Base-by-base conservation (phyloP, 2,329 filamentous ascomycete genomes). In the Magnaporthiopsis incrustans region DNA sequence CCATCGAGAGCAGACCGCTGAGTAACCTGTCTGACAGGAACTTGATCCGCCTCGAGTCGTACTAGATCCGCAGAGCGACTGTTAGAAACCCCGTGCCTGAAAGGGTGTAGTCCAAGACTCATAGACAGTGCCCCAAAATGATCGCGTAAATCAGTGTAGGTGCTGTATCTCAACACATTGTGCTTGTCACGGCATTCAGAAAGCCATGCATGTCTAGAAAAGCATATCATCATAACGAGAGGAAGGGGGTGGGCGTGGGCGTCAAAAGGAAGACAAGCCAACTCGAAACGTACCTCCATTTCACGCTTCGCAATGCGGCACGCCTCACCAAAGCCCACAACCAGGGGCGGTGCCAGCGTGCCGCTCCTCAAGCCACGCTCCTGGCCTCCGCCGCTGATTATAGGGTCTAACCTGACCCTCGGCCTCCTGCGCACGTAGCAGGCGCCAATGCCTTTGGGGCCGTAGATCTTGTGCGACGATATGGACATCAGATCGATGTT, bases 401-500 rank as follows among this genome's bases (percentile, higher is more conserved):
- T 89, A 62, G 95, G 95, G 66, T 99, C 95, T 65, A 99, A 81
- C 77, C 95, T 91, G 69, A 99, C 95, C 75, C 94, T 88, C 1
- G 95, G 95, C 65, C 95, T 85, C 79, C 95, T 87, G 72, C 95
- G 89, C 61, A 99, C 91, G 73, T 94, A 99, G 79, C 95, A 99
- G 65, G 95, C 95, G 65, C 95, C 95, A 65, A 99, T 91, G 44
- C 95, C 95, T 82, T 97, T 99, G 63, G 95, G 95, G 32, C 95
- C 95, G 74, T 99, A 99, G 64, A 99, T 96, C 79, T 99, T 99
- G 80, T 99, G 95, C 35, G 91, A 93, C 11, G 95, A 98, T 66
- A 99, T 97, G 35, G 94, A 98, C 94, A 99, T 97, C 73, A 99
- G 80, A 74, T 99, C 95, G 68, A 99, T 89, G 76, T 97, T 96